Conservation (phyloP, 169 alveolate species). For the Neospora caninum region DNA sequence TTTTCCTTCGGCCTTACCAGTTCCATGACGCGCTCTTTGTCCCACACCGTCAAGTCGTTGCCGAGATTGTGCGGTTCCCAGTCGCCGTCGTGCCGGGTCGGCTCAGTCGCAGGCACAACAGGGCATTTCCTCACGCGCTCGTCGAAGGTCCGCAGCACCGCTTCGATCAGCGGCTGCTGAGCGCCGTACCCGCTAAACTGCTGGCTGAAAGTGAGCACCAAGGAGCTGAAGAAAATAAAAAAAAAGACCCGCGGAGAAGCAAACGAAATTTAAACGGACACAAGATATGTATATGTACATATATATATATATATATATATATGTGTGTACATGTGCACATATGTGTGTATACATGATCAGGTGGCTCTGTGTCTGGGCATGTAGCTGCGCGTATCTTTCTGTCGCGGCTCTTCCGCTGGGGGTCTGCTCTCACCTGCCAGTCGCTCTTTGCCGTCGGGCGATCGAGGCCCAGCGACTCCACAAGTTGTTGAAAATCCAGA, state of each 20-base stretch:
- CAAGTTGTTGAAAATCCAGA: slow-evolving; percentile 81
- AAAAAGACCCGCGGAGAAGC: not conserved
- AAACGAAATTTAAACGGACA: not conserved
- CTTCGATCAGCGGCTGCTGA: slow-evolving; percentile 43
- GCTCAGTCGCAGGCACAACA: not conserved
- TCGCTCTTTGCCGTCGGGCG: slow-evolving; percentile 72
- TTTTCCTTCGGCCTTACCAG: slow-evolving; percentile 7
- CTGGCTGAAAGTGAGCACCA: slow-evolving; percentile 39
- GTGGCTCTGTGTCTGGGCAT: not conserved
- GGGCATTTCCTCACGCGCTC: slow-evolving; percentile 18
- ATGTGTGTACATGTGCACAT: no score
- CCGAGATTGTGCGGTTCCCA: not conserved
- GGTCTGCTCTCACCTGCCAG: slow-evolving; percentile 47
- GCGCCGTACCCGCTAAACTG: slow-evolving; percentile 66
- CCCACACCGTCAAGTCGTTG: slow-evolving; percentile 49
- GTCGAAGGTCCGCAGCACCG: slow-evolving; percentile 36
- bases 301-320: not conserved
- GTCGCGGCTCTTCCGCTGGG: not conserved
- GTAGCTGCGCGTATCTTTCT: not conserved
- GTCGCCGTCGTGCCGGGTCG: slow-evolving; percentile 4
- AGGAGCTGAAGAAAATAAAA: slow-evolving; percentile 23
- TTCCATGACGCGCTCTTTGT: slow-evolving; percentile 43
- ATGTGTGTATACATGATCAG: no score
- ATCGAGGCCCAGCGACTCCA: slow-evolving; percentile 76
- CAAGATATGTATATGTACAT: not conserved